Evolutionary conservation across 495 filamentous ascomycete genomes (phyloP).

Genomic region (Penicillium paxilli): DNA sequence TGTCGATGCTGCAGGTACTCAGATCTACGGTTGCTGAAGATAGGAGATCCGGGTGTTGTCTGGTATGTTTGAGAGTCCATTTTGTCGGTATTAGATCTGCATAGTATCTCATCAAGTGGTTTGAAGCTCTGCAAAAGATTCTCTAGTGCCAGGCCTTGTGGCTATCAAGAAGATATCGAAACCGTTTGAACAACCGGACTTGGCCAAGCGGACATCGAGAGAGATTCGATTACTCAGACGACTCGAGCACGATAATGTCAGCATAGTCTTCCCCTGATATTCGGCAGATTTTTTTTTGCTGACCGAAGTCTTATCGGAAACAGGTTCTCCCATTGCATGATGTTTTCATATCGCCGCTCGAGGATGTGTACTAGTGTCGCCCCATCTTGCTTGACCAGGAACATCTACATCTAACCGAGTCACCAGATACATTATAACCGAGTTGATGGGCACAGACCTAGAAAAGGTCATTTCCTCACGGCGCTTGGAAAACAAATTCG

Average conservation of each 20-base stretch:
- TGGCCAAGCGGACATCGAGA: neutral
- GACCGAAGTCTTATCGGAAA: too few relatives aligned
- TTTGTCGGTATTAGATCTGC: too few relatives aligned
- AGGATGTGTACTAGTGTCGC: slow-evolving; percentile 5
- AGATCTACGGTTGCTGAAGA: too few relatives aligned
- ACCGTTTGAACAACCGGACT: neutral
- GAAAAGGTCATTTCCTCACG: neutral
- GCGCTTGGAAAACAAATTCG: neutral
- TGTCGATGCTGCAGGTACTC: too few relatives aligned
- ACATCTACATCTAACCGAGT: neutral
- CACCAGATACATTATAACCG: slow-evolving; percentile 2
- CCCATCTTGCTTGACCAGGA: neutral
- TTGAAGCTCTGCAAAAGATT: slow-evolving; percentile 1
- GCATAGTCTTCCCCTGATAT: neutral
- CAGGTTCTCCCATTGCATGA: too few relatives aligned
- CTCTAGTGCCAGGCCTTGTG: neutral
- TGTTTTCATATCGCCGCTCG: slow-evolving; percentile 1
- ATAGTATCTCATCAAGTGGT: too few relatives aligned
- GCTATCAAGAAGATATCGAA: neutral
- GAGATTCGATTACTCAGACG: neutral
- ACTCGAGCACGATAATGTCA: slow-evolving; percentile 4
- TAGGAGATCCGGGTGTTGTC: too few relatives aligned
- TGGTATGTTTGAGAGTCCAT: too few relatives aligned
- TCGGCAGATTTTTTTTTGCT: too few relatives aligned
- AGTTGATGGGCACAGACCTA: neutral